Base-by-base conservation (phyloP, 176 grass and related monocot species). In the Pontederia crassipes region DNA sequence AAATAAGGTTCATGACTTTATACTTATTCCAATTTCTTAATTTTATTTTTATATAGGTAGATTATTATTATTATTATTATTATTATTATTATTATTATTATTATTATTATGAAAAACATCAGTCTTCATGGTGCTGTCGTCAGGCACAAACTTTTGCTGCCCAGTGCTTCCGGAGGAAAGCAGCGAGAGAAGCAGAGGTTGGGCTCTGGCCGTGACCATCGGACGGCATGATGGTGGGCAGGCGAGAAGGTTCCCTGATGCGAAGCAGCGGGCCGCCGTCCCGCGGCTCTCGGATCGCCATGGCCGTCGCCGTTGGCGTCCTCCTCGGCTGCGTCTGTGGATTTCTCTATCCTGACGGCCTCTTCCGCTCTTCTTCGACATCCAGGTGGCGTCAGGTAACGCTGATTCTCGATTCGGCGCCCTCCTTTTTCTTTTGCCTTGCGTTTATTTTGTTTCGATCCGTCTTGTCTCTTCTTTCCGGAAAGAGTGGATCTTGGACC, bases 311-410 rank as follows among this genome's bases (percentile, higher is more conserved):
- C 57, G 53, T 98, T 13, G 93, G 93, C 52, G 61, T 98, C 76
- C 27, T 86, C 45, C 66, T 98, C 55, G 87, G 87, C 14, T 88
- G 87, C 72, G 46, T 92, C 32, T 88, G 77, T 67, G 93, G 87
- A 8, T 98, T 89, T 58, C 61, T 98, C 81, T 92, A 88, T 70
- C 93, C 93, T 28, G 84, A 89, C 18, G 93, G 93, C n/a, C 69
- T 98, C 73, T 59, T 77, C 54, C 66, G 56, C 35, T 83, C 75
- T 29, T 48, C 81, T 47, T 48, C 47, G 12, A 48, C 66, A n/a
- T 15, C 56, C 11, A 17, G 80, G 58, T 69, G 65, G 40, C 65
- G 57, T 65, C 81, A 70, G 83, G 90, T 89, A 58, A 49, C 16
- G 32, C 32, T 40, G 32, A 3, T 40, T 40, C 32, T 47, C 52